phyloP scores from a whole-genome alignment of 1,284 basidiomycete genomes.

The Albatrellus sp. region DNA sequence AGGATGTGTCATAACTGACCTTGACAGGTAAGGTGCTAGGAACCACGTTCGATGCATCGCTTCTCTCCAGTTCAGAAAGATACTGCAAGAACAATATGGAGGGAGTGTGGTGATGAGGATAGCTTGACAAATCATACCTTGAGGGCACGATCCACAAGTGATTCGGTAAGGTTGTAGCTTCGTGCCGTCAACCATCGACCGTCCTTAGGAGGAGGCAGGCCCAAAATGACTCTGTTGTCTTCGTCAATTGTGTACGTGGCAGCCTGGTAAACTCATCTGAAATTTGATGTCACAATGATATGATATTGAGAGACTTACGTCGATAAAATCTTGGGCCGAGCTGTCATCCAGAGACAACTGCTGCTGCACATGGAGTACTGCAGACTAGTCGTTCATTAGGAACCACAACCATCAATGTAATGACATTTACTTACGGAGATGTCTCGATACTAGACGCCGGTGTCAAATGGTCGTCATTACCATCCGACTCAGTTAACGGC shows the following conservation, averaged over 20 bases:
- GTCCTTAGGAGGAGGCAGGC: conserved; percentile 31
- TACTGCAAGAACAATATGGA: conserved; percentile 5
- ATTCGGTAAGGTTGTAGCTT: conserved; percentile 32
- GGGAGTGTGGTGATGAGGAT: background rate
- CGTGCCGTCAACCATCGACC: conserved; percentile 22
- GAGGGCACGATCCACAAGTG: conserved; percentile 24
- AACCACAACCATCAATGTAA: background rate
- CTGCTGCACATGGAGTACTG: conserved; percentile 31
- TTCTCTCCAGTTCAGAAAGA: conserved; percentile 8
- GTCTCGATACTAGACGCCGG: conserved; percentile 28
- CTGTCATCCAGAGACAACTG: conserved; percentile 30
- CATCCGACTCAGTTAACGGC: background rate
- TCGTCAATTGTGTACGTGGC: conserved; percentile 31
- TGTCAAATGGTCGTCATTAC: background rate
- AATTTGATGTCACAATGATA: background rate
- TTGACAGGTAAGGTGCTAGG: background rate
- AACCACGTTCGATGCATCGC: background rate
- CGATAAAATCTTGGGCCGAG: conserved; percentile 38
- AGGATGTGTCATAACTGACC: background rate
- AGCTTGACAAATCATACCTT: conserved; percentile 17
- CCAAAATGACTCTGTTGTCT: conserved; percentile 32
- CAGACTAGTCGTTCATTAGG: conserved; percentile 22
- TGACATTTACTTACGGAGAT: conserved; percentile 20
- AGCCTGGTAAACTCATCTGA: conserved; percentile 17
- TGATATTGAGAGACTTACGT: conserved; percentile 17